Conservation (phyloP, 495 filamentous ascomycete genomes). For the Penicillium bialowiezense region DNA sequence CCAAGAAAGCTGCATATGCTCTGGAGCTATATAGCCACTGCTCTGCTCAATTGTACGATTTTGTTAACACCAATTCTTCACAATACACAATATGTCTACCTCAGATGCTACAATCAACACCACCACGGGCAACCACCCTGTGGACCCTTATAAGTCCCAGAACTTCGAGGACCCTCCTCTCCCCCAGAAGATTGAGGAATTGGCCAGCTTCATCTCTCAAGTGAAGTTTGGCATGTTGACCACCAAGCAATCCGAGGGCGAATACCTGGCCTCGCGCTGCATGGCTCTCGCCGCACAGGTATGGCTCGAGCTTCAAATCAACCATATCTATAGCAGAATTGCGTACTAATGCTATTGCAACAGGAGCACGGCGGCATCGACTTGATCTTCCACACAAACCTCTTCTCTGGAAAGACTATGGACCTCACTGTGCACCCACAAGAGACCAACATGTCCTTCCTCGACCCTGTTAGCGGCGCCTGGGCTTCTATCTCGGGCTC, state of each 20-base stretch:
- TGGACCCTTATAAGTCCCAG: constrained; percentile 80
- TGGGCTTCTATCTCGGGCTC: constrained; percentile 82
- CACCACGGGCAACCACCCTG: constrained; percentile 53
- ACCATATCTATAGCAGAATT: too few species aligned
- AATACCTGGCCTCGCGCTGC: constrained; percentile 72
- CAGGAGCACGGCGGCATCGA: constrained; percentile 79
- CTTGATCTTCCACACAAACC: constrained; percentile 91
- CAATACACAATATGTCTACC: constrained; percentile 28
- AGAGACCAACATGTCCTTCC: constrained; percentile 83
- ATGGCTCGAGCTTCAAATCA: constrained; percentile 14
- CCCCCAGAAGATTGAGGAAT: constrained; percentile 75
- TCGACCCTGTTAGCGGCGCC: constrained; percentile 63
- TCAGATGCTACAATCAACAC: constrained; percentile 51
- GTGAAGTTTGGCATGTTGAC: constrained; percentile 83
- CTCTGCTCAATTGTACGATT: too few species aligned
- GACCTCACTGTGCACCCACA: constrained; percentile 68
- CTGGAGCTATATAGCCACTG: too few species aligned
- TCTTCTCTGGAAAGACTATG: constrained; percentile 86
- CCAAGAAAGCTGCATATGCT: constrained; percentile 2
- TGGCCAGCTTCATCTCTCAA: constrained; percentile 62
- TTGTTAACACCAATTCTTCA: neutral
- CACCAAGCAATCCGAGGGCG: constrained; percentile 63
- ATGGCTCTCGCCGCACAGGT: constrained; percentile 91
- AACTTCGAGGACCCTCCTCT: constrained; percentile 62
- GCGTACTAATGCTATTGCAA: neutral